These are phyloP conservation scores for Metarhizium robertsii DNA, from an alignment of 2,329 filamentous ascomycete genomes.

Conservation along the genomic window DNA sequence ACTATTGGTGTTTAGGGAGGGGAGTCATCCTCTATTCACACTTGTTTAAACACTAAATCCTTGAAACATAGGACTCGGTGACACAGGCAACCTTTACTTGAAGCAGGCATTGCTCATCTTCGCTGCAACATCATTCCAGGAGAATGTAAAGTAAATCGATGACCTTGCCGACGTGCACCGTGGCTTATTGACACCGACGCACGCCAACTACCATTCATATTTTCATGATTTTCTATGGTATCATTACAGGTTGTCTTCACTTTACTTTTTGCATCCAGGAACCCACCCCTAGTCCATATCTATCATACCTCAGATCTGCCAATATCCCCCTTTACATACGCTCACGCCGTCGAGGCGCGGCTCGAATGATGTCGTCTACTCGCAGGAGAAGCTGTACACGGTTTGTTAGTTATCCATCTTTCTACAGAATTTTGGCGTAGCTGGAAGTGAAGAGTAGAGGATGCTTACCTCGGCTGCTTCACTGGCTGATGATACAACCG, in stretches of 20 bases:
- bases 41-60: too few relatives aligned
- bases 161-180: slow-evolving; percentile 1
- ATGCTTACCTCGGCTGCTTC: slow-evolving; percentile 84
- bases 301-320: not conserved
- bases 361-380: slow-evolving; percentile 96
- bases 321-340: slow-evolving; percentile 22
- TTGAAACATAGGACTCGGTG: too few relatives aligned
- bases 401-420: not conserved
- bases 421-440: not conserved
- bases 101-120: not conserved
- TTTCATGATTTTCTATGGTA: slow-evolving; percentile 26
- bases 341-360: slow-evolving; percentile 59
- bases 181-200: slow-evolving; percentile 7
- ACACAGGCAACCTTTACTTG: not conserved
- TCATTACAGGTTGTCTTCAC: slow-evolving; percentile 21
- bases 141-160: not conserved
- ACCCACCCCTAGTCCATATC: not conserved
- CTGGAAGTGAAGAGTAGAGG: not conserved
- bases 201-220: slow-evolving; percentile 15
- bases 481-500: slow-evolving; percentile 92
- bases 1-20: too few relatives aligned
- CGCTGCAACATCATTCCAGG: not conserved
- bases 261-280: not conserved
- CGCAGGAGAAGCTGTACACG: slow-evolving; percentile 64
- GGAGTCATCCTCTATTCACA: too few relatives aligned